Base-by-base conservation (phyloP, 495 filamentous ascomycete species). In the Antarctomyces pellizariae region DNA sequence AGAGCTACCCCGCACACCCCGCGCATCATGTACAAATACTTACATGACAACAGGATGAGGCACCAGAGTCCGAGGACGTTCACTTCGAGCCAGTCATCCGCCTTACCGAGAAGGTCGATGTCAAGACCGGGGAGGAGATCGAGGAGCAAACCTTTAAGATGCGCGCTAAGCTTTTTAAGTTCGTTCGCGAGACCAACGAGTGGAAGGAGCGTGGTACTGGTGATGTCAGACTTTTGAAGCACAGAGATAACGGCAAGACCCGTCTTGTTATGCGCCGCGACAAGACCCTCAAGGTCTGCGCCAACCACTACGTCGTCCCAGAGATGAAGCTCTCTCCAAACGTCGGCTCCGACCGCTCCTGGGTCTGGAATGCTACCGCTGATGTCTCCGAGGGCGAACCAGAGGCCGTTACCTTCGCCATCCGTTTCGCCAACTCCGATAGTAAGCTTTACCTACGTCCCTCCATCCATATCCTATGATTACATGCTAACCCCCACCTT, bases 131-230 rank as follows among this genome's bases (percentile, higher is more conserved):
- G 52, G 89, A 99, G 56, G 89, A 99, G 63, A 67, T 74, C 26
- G 84, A 99, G 59, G 82, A 93, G 58, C 76, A 92, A 57, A 55
- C 62, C 13, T 95, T 95, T 67, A 95, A 93, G 70, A 93, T 95
- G 89, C 75, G 83, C 36, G 89, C 89, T 46, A 99, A 99, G 67
- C 71, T 99, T 29, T 99, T 99, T 72, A 79, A 78, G 57, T 99
- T 93, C 49, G 75, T 91, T 50, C 61, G 71, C 26, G 79, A 90
- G 4, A 57, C 57, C 36, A 68, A 75, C 49, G 86, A 93, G 56
- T 99, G 89, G 89, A 99, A 95, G 65, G 89, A 99, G 64, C 75
- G 89, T 45, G 89, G 89, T 28, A 95, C 86, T 30, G 89, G 89
- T 39, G 83, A 93, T 43, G 82, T 99, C 33, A 67, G 82, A 44